These are phyloP conservation scores for Novymonas esmeraldas DNA, from an alignment of 208 protist genomes.

Conservation along the genomic window DNA sequence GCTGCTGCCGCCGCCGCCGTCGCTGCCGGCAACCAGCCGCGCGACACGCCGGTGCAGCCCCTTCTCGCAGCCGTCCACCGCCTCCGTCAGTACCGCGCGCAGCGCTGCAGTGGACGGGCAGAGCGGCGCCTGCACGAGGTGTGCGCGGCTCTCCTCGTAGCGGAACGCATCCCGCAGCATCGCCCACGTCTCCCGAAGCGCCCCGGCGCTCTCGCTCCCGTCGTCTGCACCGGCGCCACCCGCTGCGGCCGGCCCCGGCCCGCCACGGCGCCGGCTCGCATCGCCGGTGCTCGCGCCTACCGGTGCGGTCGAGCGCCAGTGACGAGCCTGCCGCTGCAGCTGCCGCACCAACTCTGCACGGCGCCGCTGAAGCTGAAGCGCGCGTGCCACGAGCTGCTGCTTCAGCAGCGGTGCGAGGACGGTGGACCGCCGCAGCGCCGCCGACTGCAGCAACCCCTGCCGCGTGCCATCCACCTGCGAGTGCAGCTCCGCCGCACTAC, in stretches of 20 bases:
- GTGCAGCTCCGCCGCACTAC: constrained; percentile 14
- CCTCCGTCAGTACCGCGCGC: constrained; percentile 23
- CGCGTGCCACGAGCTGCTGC: constrained; percentile 32
- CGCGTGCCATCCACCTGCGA: constrained; percentile 32
- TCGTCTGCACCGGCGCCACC: neutral
- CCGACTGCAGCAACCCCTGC: constrained; percentile 27
- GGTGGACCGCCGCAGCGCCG: constrained; percentile 24
- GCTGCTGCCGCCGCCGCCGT: neutral
- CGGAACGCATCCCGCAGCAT: constrained; percentile 22
- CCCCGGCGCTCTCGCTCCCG: neutral
- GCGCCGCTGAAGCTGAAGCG: constrained; percentile 34
- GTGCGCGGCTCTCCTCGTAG: constrained; percentile 17
- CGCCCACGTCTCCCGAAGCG: constrained; percentile 20
- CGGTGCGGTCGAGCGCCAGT: constrained; percentile 7
- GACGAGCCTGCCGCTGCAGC: constrained; percentile 30
- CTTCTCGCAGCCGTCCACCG: constrained; percentile 20
- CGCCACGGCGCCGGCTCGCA: neutral
- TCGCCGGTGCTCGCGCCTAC: neutral
- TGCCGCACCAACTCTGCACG: constrained; percentile 40
- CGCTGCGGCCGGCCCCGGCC: neutral
- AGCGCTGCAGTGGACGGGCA: constrained; percentile 26
- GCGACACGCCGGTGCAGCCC: constrained; percentile 27
- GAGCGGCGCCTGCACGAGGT: constrained; percentile 31
- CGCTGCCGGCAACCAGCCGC: constrained; percentile 15
- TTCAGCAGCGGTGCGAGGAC: constrained; percentile 26